A percentile compares a stretch with the other conserved stretches of the same genome.
phyloP scores from a whole-genome alignment of 352 stramenopile species.

The Elongisporangium undulatum region DNA sequence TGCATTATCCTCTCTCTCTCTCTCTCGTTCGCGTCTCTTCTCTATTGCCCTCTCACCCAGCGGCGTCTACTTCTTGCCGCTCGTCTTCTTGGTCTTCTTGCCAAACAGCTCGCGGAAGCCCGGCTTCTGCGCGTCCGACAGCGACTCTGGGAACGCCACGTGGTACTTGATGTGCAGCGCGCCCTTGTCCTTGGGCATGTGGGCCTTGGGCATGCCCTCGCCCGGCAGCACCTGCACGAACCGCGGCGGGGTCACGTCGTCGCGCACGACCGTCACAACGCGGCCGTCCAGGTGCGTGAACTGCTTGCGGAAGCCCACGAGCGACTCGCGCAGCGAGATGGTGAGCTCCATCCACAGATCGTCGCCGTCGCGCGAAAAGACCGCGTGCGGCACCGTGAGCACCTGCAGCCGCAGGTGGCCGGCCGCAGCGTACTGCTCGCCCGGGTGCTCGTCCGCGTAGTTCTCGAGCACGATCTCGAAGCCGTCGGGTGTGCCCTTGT shows the following conservation, averaged over 20 bases:
- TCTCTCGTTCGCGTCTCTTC: background rate
- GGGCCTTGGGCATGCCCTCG: constrained; percentile 95
- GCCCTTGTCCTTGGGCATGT: constrained; percentile 79
- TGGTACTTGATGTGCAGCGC: constrained; percentile 96
- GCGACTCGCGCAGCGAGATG: constrained; percentile 93
- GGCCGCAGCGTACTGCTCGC: constrained; percentile 54
- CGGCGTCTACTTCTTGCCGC: background rate
- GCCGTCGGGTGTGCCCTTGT: constrained; percentile 91
- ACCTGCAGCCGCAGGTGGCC: constrained; percentile 93
- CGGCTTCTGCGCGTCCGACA: constrained; percentile 82
- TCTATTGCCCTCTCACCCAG: constrained; percentile 1
- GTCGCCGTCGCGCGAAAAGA: constrained; percentile 93
- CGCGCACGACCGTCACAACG: constrained; percentile 82
- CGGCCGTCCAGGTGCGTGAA: constrained; percentile 94
- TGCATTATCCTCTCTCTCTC: background rate
- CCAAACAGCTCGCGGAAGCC: constrained; percentile 53
- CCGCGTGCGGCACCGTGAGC: constrained; percentile 71
- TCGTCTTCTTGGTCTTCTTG: constrained; percentile 19
- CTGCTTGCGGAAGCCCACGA: constrained; percentile 91
- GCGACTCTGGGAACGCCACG: constrained; percentile 90
- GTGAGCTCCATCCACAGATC: constrained; percentile 95
- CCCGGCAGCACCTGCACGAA: constrained; percentile 86
- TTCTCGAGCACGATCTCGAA: constrained; percentile 93
- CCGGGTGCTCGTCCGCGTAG: constrained; percentile 86
- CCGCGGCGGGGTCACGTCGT: constrained; percentile 89